Evolutionary conservation across 2,329 filamentous ascomycete genomes (phyloP), one percentile per base, ranked within the genome.

Genomic region (Diplodia sapinea): DNA sequence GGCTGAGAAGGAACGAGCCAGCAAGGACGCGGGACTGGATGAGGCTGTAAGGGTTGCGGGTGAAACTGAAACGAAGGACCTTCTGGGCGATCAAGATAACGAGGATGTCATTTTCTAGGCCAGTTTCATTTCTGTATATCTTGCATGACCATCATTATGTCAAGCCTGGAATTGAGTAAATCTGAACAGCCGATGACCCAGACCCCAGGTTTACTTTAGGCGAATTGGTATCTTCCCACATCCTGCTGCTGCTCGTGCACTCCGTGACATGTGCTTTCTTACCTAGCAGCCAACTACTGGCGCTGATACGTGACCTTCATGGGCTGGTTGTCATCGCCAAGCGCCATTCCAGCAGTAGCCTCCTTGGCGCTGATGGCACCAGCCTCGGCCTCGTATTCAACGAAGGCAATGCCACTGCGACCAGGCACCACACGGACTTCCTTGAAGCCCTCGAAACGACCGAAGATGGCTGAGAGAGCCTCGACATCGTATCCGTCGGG

Each of bases 241-340:
- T 64, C 3, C n/a, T 20, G 11, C 47, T 38, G 26, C 26, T 26
- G 26, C 26, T 26, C 26, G 26, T 26, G 26, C 26, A 13, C 36
- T 12, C 36, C 13, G 36, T 20, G 11, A 4, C 23, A 49, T n/a
- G 23, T 49, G 17, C n/a, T n/a, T 23, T 70, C 69, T 68, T 47
- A n/a, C 17, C 13, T 17, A 12, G 36, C 9, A 29, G 33, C 9
- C 13, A 71, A 72, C 40, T 78, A 96, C 83, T 96, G 92, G 75
- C 94, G 87, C 82, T 98, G 95, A 85, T 96, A 99, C 15, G 95
- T 97, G 71, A 99, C 94, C 82, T 95, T 96, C 79, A 99, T 92
- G 8, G 88, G 84, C 81, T 93, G 92, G 72, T 87, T 86, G 55
- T 88, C 88, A 20, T 88, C 88, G 65, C 90, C 91, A 72, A 99